phyloP scores from a whole-genome alignment of 2,329 filamentous ascomycete species.

The Stemphylium vesicarium region DNA sequence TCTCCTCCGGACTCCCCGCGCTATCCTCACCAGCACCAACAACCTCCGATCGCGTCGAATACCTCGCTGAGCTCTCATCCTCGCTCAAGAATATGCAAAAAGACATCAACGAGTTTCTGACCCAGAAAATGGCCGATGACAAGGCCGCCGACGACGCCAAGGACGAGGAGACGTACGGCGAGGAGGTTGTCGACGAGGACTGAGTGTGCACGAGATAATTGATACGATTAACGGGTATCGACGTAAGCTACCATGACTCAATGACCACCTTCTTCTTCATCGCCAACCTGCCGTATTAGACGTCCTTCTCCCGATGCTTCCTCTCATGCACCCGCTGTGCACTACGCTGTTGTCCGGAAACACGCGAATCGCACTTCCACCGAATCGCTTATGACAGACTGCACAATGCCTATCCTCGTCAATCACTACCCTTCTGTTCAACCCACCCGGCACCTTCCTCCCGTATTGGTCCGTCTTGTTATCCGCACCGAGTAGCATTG shows the following conservation, averaged over 20 bases:
- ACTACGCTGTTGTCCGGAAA: constrained; percentile 70
- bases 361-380: constrained; percentile 88
- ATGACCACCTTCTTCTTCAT: background rate
- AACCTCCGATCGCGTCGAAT: constrained; percentile 61
- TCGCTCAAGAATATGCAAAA: constrained; percentile 67
- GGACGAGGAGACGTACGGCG: constrained; percentile 80
- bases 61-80: constrained; percentile 65
- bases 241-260: background rate
- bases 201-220: constrained; percentile 12
- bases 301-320: constrained; percentile 32
- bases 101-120: constrained; percentile 73
- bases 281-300: constrained; percentile 5
- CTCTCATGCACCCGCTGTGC: constrained; percentile 57
- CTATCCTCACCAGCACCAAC: constrained; percentile 35
- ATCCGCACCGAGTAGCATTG: constrained; percentile 72
- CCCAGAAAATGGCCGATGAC: constrained; percentile 76
- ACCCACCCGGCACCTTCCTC: constrained; percentile 56
- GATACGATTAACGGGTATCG: background rate
- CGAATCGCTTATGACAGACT: constrained; percentile 91
- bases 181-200: constrained; percentile 76
- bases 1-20: constrained; percentile 32
- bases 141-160: constrained; percentile 55
- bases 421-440: constrained; percentile 76
- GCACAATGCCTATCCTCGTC: constrained; percentile 88
- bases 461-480: constrained; percentile 64